Conservation (phyloP, 345 rosid species). For the Erysimum cheiranthoides region DNA sequence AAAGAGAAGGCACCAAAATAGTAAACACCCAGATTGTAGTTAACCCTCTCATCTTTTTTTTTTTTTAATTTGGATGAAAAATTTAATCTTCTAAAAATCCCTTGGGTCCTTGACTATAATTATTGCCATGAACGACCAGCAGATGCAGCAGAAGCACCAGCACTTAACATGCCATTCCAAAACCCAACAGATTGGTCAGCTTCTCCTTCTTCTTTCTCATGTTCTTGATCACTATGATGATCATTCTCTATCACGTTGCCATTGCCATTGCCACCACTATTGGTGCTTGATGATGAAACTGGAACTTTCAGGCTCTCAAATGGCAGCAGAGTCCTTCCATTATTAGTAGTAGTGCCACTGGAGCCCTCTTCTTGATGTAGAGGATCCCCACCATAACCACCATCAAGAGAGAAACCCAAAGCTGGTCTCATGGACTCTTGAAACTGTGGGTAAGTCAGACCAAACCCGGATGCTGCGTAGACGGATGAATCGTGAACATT, state of each 20-base stretch:
- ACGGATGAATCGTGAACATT: slow-evolving; percentile 31
- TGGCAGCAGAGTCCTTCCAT: slow-evolving; percentile 40
- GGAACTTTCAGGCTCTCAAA: slow-evolving; percentile 44
- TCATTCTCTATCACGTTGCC: slow-evolving; percentile 2
- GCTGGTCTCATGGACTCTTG: slow-evolving; percentile 50
- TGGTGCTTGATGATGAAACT: slow-evolving; percentile 44
- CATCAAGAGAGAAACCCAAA: slow-evolving; percentile 44
- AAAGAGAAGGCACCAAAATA: slow-evolving; percentile 9
- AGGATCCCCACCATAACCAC: slow-evolving; percentile 37
- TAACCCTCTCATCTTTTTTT: slow-evolving; percentile 32
- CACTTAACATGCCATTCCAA: slow-evolving; percentile 45
- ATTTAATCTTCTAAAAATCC: neutral
- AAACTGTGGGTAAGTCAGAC: slow-evolving; percentile 43
- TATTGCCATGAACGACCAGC: slow-evolving; percentile 42
- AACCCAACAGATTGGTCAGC: slow-evolving; percentile 42
- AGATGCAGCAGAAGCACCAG: slow-evolving; percentile 39
- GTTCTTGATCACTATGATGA: slow-evolving; percentile 20
- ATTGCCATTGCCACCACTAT: slow-evolving; percentile 30
- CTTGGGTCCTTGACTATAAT: slow-evolving; percentile 15
- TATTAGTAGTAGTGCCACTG: slow-evolving; percentile 17
- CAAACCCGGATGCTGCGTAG: slow-evolving; percentile 38
- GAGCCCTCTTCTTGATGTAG: slow-evolving; percentile 38
- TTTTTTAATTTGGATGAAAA: slow-evolving; percentile 41
- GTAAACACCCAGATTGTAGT: slow-evolving; percentile 27
- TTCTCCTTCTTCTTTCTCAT: slow-evolving; percentile 36